Conservation (phyloP, 1,284 basidiomycete species). For the Austroboletus novae-zelandiae region DNA sequence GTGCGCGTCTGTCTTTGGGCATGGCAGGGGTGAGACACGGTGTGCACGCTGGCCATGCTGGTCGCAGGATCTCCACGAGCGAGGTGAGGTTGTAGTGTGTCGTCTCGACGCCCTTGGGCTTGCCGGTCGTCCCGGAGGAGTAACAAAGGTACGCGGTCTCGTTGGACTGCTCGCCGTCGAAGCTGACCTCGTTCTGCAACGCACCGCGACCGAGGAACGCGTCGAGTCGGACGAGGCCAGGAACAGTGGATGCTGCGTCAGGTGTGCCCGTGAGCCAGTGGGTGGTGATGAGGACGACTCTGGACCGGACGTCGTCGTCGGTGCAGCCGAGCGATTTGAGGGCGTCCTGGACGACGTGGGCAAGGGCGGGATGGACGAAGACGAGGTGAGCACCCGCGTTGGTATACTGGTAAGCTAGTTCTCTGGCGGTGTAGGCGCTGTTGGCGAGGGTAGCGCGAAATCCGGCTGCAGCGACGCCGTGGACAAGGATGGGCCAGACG, state of each 20-base stretch:
- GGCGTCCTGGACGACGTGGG: constrained; percentile 45
- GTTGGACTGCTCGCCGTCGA: constrained; percentile 46
- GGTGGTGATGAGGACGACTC: constrained; percentile 45
- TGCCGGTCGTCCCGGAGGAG: constrained; percentile 63
- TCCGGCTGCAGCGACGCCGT: constrained; percentile 55
- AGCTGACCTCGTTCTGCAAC: constrained; percentile 46
- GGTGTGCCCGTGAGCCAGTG: constrained; percentile 41
- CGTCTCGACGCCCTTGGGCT: constrained; percentile 62
- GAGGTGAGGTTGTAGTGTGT: constrained; percentile 65
- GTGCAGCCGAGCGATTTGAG: constrained; percentile 42
- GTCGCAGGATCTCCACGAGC: constrained; percentile 43
- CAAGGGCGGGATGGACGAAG: constrained; percentile 51
- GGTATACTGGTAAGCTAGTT: constrained; percentile 49
- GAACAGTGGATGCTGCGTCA: constrained; percentile 26
- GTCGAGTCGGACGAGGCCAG: constrained; percentile 36
- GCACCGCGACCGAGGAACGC: constrained; percentile 46
- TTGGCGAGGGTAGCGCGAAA: constrained; percentile 48
- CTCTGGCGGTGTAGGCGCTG: constrained; percentile 42
- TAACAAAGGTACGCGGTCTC: constrained; percentile 67
- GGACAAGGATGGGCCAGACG: constrained; percentile 59
- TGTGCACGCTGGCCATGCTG: constrained; percentile 39
- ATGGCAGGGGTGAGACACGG: constrained; percentile 25
- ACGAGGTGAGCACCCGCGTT: constrained; percentile 55
- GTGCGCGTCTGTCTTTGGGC: background rate
- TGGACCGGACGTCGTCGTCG: constrained; percentile 40